Evolutionary conservation across 129 eudicot genomes (phyloP), one percentile per base, ranked within the genome.

Genomic region (Centella asiatica): DNA sequence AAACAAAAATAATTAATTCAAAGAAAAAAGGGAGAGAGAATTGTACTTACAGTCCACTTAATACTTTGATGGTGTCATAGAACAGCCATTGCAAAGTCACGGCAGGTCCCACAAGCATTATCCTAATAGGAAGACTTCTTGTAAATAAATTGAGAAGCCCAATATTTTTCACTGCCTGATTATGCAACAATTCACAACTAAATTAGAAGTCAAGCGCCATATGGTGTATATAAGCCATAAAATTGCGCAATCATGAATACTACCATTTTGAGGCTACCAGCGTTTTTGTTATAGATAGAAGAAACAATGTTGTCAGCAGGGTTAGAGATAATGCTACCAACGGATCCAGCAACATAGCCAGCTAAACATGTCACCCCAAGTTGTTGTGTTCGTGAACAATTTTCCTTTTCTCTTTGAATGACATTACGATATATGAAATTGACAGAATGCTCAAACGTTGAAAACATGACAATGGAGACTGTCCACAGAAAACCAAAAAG

Each of bases 271-370:
- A 81, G 62, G 36, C 56, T 74, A 39, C 67, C 69, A 27, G 83
- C 72, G 27, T 59, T 81, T 68, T 50, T 74, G 67, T 77, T 81
- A 68, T 70, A 66, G 20, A 81, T 62, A 36, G 78, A 77, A 42
- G 87, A 74, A 12, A 74, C 80, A 52, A 81, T 77, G 71, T 74
- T 77, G 42, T 81, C 87, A 31, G 87, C 87, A 61, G 87, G 87
- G 36, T 77, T 81, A n/a, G 83, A 81, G 47, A 81, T 69, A 36
- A 81, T 69, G 52, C 83, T 81, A 14, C 87, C 83, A 23, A 72
- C 66, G 11, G 87, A 75, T 67, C 87, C 83, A 32, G 87, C 83
- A 29, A 78, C 77, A 65, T 81, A 81, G 61, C 87, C 83, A 36
- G 87, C 78, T 52, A 81, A 66, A 74, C 87, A 77, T 19, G 83